Conservation (phyloP, 2,329 filamentous ascomycete genomes). For the Colletotrichum australisinense region DNA sequence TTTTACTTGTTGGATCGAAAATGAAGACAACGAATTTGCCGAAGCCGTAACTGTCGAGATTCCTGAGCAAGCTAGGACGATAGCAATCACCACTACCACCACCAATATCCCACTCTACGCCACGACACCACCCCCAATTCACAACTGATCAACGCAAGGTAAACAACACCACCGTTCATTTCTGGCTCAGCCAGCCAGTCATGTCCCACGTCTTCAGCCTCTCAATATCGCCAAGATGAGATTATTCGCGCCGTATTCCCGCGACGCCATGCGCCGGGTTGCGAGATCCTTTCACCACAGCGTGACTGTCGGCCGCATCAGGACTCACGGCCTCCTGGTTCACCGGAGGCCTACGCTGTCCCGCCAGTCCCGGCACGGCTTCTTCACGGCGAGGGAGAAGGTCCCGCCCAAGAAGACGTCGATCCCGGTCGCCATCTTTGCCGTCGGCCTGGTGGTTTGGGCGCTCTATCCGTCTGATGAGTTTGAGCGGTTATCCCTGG, state of each 20-base stretch:
- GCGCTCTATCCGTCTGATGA: conserved; percentile 57
- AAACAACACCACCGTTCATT: background rate
- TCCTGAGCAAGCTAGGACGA: background rate
- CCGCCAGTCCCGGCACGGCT: conserved; percentile 35
- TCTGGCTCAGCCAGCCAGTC: conserved; percentile 21
- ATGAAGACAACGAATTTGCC: conserved; percentile 13
- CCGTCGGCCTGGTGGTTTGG: conserved; percentile 54
- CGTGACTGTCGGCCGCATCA: conserved; percentile 28
- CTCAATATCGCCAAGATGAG: conserved; percentile 27
- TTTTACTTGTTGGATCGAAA: background rate
- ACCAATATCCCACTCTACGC: background rate
- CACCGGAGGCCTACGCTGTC: conserved; percentile 20
- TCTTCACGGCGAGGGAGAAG: conserved; percentile 37
- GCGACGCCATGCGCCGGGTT: conserved; percentile 7
- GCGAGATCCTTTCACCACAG: conserved; percentile 27
- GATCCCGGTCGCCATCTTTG: conserved; percentile 48
- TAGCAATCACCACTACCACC: background rate
- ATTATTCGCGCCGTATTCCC: conserved; percentile 14
- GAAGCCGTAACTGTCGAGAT: conserved; percentile 4
- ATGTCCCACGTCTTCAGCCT: conserved; percentile 23
- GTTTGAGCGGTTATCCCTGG: conserved; percentile 49
- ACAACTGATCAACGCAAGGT: conserved; percentile 16
- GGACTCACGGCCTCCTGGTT: conserved; percentile 22
- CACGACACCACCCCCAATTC: background rate
- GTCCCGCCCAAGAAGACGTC: conserved; percentile 37